phyloP scores from a whole-genome alignment of 192 early-diverging fungal species.

The Podila epicladia region DNA sequence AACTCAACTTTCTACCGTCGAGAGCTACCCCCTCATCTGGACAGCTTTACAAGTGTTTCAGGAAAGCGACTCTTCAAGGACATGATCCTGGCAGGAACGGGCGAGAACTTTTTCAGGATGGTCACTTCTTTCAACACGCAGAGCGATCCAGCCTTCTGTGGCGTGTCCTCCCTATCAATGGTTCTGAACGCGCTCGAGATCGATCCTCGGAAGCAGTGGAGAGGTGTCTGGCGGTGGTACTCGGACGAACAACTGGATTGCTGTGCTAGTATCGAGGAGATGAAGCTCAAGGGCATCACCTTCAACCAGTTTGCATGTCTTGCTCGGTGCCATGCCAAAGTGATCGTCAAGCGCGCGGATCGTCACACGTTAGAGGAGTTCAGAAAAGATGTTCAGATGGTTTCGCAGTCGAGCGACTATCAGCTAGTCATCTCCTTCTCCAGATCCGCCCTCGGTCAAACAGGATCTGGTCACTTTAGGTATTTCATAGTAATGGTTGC shows the following conservation, averaged over 20 bases:
- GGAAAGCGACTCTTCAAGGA: slow-evolving; percentile 84
- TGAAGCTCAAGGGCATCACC: slow-evolving; percentile 87
- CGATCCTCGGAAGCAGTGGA: slow-evolving; percentile 88
- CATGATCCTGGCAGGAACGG: slow-evolving; percentile 73
- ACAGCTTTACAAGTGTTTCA: slow-evolving; percentile 77
- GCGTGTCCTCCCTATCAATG: slow-evolving; percentile 90
- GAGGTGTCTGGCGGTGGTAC: slow-evolving; percentile 83
- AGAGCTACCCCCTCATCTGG: slow-evolving; percentile 66
- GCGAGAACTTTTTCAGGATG: slow-evolving; percentile 87
- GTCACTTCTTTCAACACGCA: slow-evolving; percentile 90
- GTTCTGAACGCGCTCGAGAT: slow-evolving; percentile 94
- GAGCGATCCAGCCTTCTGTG: slow-evolving; percentile 90
- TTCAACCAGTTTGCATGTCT: slow-evolving; percentile 92
- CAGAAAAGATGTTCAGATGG: slow-evolving; percentile 73
- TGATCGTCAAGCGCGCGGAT: slow-evolving; percentile 76
- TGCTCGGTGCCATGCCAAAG: slow-evolving; percentile 88
- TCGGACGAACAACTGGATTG: slow-evolving; percentile 80
- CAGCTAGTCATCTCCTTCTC: slow-evolving; percentile 93
- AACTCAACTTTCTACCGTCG: slow-evolving; percentile 65
- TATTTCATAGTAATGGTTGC: background rate
- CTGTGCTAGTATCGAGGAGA: slow-evolving; percentile 72
- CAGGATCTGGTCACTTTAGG: slow-evolving; percentile 93
- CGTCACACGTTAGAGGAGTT: slow-evolving; percentile 80
- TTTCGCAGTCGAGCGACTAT: slow-evolving; percentile 73
- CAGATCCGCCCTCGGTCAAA: slow-evolving; percentile 79